Evolutionary conservation across 2,329 filamentous ascomycete genomes (phyloP).

Genomic region (Lasiodiplodia sp.): DNA sequence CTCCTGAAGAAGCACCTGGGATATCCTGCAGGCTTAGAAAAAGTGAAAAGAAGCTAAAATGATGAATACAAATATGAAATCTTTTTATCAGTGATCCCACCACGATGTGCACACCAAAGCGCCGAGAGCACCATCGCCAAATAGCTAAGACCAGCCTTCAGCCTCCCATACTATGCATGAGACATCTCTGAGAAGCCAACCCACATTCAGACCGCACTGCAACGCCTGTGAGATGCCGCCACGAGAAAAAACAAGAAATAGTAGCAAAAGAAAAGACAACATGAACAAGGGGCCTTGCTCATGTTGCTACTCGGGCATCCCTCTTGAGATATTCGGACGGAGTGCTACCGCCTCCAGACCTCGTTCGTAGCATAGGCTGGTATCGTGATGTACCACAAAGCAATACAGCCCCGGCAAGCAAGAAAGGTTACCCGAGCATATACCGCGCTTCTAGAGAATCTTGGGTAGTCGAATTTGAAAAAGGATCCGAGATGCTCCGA

Average conservation of each 20-base stretch:
- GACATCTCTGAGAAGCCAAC: constrained; percentile 19
- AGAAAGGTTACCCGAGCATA: too few relatives aligned
- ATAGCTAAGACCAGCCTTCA: constrained; percentile 22
- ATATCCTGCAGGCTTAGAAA: background rate
- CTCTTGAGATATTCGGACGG: too few relatives aligned
- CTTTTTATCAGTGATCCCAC: constrained; percentile 9
- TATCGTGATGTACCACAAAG: background rate
- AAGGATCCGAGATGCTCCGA: background rate
- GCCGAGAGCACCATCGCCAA: constrained; percentile 26
- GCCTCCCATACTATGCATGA: constrained; percentile 23
- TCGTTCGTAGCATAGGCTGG: background rate
- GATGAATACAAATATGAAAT: constrained; percentile 10
- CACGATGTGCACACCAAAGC: constrained; percentile 25
- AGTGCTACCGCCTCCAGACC: background rate
- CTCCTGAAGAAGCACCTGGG: background rate
- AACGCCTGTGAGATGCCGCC: constrained; percentile 27
- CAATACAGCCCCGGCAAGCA: background rate
- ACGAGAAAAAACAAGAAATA: background rate
- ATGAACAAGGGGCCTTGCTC: background rate
- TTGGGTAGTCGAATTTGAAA: background rate
- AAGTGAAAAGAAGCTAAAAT: background rate
- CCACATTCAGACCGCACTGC: constrained; percentile 21
- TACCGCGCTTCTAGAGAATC: background rate
- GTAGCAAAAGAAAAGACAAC: background rate
- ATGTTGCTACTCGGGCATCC: background rate